Conservation (phyloP, 352 stramenopile species). For the Globisporangium acanthophoron region DNA sequence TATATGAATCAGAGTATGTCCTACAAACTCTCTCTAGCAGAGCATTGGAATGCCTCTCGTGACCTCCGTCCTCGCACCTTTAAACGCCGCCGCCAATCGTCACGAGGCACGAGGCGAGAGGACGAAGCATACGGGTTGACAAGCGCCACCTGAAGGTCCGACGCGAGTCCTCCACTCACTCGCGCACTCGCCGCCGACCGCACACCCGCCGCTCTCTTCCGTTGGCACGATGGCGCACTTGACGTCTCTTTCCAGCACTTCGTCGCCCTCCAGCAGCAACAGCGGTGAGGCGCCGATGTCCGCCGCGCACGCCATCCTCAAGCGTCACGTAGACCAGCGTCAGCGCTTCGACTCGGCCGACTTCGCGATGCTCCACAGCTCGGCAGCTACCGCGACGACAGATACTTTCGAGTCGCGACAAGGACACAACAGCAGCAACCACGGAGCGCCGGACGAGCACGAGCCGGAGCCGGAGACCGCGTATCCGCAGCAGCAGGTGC, state of each 20-base stretch:
- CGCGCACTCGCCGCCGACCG: background rate
- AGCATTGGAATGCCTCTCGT: no score
- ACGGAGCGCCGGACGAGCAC: background rate
- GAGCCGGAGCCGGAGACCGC: slow-evolving; percentile 11
- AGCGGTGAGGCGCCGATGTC: slow-evolving; percentile 9
- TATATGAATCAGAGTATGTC: background rate
- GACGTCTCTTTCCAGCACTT: background rate
- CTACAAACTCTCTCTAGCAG: no score
- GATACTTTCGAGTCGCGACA: background rate
- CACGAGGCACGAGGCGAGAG: background rate
- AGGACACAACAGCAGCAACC: background rate
- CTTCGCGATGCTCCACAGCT: slow-evolving; percentile 40
- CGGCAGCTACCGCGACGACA: background rate
- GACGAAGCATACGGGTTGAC: background rate
- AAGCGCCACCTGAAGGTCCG: background rate
- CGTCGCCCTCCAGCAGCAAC: background rate
- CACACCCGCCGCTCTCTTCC: background rate
- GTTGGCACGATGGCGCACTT: slow-evolving; percentile 7
- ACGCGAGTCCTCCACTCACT: background rate
- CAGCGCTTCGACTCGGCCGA: slow-evolving; percentile 77
- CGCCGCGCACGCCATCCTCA: slow-evolving; percentile 42
- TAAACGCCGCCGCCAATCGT: background rate
- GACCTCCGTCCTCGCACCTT: background rate
- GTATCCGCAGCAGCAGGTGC: slow-evolving; percentile 34
- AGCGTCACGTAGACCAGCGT: slow-evolving; percentile 41